Percentiles rank a stretch among this genome's conserved stretches.
These are phyloP conservation scores for Rosellinia necatrix DNA, from an alignment of 2,329 filamentous ascomycete genomes.

Conservation along the genomic window DNA sequence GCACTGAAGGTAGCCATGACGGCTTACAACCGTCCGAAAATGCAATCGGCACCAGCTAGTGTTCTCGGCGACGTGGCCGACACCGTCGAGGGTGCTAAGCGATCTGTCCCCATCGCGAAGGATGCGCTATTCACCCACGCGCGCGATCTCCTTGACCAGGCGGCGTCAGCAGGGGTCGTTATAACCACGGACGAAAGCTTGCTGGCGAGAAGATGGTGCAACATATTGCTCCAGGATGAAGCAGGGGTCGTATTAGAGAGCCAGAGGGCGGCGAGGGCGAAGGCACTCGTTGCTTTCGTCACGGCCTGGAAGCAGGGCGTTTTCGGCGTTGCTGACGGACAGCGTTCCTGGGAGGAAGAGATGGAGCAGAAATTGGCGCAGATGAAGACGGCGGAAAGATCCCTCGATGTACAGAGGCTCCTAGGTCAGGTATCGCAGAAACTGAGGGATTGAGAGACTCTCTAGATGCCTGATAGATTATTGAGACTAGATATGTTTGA, in stretches of 20 bases:
- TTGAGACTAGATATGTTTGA: no score
- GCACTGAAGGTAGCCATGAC: slow-evolving; percentile 56
- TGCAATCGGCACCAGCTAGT: slow-evolving; percentile 43
- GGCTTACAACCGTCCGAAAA: slow-evolving; percentile 51
- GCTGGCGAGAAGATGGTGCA: slow-evolving; percentile 47
- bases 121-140: slow-evolving; percentile 59
- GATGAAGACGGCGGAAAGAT: slow-evolving; percentile 49
- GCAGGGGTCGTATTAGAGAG: slow-evolving; percentile 55
- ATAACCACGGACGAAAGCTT: slow-evolving; percentile 15
- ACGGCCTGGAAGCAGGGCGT: slow-evolving; percentile 49
- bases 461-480: background rate
- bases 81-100: slow-evolving; percentile 41
- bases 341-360: slow-evolving; percentile 32
- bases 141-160: slow-evolving; percentile 52
- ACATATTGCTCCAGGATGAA: slow-evolving; percentile 52
- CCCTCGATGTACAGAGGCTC: slow-evolving; percentile 51
- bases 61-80: slow-evolving; percentile 49
- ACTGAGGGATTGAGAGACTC: slow-evolving; percentile 18
- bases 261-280: slow-evolving; percentile 54
- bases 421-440: slow-evolving; percentile 44
- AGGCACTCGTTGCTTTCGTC: slow-evolving; percentile 50
- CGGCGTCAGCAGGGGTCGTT: slow-evolving; percentile 33
- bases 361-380: slow-evolving; percentile 41
- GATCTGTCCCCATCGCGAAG: slow-evolving; percentile 50
- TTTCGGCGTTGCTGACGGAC: slow-evolving; percentile 43